phyloP scores from a whole-genome alignment of 2,329 filamentous ascomycete genomes.

The Chaetomium sp. region DNA sequence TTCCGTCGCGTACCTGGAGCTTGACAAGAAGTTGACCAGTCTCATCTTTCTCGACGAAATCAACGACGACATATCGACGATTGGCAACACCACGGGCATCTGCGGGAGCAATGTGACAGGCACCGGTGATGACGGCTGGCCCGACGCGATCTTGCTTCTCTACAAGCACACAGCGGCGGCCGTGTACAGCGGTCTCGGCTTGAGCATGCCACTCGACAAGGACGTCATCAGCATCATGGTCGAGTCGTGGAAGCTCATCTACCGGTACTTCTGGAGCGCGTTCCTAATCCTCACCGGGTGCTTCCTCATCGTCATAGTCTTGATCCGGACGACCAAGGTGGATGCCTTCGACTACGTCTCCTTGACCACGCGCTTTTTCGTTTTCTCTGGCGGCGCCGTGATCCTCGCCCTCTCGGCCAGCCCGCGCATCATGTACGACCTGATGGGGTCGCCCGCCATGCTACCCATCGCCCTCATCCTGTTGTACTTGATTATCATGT shows the following conservation, averaged over 20 bases:
- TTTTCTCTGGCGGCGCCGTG: slow-evolving; percentile 11
- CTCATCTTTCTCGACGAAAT: slow-evolving; percentile 22
- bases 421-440: slow-evolving; percentile 22
- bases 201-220: slow-evolving; percentile 21
- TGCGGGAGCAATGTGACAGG: slow-evolving; percentile 16
- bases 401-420: slow-evolving; percentile 22
- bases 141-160: slow-evolving; percentile 2
- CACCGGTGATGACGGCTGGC: background rate
- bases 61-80: background rate
- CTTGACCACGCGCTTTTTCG: slow-evolving; percentile 15
- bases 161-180: slow-evolving; percentile 15
- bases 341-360: slow-evolving; percentile 24
- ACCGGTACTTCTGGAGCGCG: slow-evolving; percentile 30
- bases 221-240: slow-evolving; percentile 24
- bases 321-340: slow-evolving; percentile 26
- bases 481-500: slow-evolving; percentile 25
- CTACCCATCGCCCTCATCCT: slow-evolving; percentile 23
- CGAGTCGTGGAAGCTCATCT: slow-evolving; percentile 30
- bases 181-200: slow-evolving; percentile 26
- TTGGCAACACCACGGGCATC: slow-evolving; percentile 24
- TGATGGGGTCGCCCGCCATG: slow-evolving; percentile 23
- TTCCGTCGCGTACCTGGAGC: slow-evolving; percentile 17
- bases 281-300: slow-evolving; percentile 24
- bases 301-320: slow-evolving; percentile 26
- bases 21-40: slow-evolving; percentile 28